Evolutionary conservation across 345 rosid genomes (phyloP).

Genomic region (Eucalyptus curtisii): DNA sequence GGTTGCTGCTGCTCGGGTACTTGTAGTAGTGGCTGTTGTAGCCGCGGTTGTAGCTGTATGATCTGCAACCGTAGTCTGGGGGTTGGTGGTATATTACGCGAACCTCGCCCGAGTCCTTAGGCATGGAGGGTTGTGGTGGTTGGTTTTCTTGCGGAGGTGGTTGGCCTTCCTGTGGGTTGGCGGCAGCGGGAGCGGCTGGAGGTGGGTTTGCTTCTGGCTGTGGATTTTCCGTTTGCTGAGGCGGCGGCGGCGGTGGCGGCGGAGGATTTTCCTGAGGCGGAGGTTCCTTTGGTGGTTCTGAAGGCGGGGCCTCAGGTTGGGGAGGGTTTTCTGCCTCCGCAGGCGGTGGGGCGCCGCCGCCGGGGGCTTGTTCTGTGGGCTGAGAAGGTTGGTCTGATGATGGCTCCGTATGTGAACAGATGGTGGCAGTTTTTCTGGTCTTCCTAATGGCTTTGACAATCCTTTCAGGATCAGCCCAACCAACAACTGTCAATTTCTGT

Average conservation of each 20-base stretch:
- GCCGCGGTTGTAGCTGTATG: slow-evolving; percentile 8
- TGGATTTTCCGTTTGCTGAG: background rate
- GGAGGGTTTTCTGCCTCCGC: slow-evolving; percentile 19
- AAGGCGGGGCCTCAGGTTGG: slow-evolving; percentile 27
- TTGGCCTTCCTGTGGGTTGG: background rate
- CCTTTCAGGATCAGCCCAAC: slow-evolving; percentile 67
- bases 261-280: slow-evolving; percentile 9
- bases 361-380: slow-evolving; percentile 25
- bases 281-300: slow-evolving; percentile 31
- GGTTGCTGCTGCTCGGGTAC: slow-evolving; percentile 3
- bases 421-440: slow-evolving; percentile 49
- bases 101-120: slow-evolving; percentile 40
- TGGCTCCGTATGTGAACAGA: slow-evolving; percentile 31
- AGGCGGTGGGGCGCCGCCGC: slow-evolving; percentile 22
- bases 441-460: slow-evolving; percentile 53
- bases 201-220: background rate
- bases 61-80: slow-evolving; percentile 27
- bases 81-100: slow-evolving; percentile 35
- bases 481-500: slow-evolving; percentile 51
- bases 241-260: slow-evolving; percentile 14
- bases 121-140: background rate
- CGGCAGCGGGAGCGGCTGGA: background rate
- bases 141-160: slow-evolving; percentile 2
- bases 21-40: slow-evolving; percentile 14
- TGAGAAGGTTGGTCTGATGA: slow-evolving; percentile 17